These are phyloP conservation scores for Tympanopsis confertula DNA, from an alignment of 2,329 filamentous ascomycete species.

Conservation along the genomic window DNA sequence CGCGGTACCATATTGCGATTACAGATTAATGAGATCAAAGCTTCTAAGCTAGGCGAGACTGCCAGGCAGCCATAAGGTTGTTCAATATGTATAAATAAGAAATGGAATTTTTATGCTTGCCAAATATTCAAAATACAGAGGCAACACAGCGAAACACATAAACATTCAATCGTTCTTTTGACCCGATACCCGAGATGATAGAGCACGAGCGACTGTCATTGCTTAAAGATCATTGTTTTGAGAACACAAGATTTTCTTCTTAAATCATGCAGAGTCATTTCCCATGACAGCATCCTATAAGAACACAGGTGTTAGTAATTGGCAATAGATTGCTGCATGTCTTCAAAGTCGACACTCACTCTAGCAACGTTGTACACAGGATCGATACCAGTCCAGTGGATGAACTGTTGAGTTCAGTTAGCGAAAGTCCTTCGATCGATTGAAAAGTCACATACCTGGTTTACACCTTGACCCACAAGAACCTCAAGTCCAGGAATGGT, in stretches of 20 bases:
- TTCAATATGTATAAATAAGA: too few species aligned
- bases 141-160: too few species aligned
- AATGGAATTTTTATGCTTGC: too few species aligned
- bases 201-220: too few species aligned
- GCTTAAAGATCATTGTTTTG: too few species aligned
- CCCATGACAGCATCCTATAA: background rate
- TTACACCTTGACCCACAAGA: background rate
- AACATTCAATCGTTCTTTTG: too few species aligned
- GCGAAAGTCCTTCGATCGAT: background rate
- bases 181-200: too few species aligned
- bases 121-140: too few species aligned
- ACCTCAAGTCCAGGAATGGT: background rate
- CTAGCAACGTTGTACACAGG: background rate
- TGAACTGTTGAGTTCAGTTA: background rate
- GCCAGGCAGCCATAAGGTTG: too few species aligned
- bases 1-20: too few species aligned
- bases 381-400: background rate
- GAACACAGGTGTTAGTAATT: background rate
- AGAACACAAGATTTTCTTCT: background rate
- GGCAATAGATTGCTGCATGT: background rate
- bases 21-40: too few species aligned
- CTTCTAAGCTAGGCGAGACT: too few species aligned
- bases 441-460: background rate
- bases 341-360: background rate
- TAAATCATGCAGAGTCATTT: background rate